Base-by-base conservation (phyloP, 345 rosid genomes). In the Reutealis trisperma region DNA sequence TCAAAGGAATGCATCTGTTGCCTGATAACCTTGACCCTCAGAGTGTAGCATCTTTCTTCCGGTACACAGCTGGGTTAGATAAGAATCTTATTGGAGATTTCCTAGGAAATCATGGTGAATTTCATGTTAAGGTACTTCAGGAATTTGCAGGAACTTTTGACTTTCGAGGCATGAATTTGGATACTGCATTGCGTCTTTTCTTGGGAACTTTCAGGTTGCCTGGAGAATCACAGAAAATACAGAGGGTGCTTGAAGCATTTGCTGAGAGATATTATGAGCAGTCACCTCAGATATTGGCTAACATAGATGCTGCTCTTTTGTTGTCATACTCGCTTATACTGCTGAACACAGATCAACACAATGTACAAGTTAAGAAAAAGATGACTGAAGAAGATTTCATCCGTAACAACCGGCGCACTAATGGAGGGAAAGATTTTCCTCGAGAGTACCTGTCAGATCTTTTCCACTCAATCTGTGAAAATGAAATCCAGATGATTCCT, bases 201-300 rank as follows among this genome's bases (percentile, higher is more conserved):
- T 81, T 92, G 67, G 97, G 90, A 70, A 88, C 94, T 45, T 92
- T 92, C 78, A 87, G 91, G 74, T 80, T 92, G 83, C 92, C 97
- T 71, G 97, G 94, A 2, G 97, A 92, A 82, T 87, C 94, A 32
- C 97, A 92, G 86, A 92, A 92, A 85, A 92, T 92, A 78, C 89
- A 90, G 72, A 85, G 97, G 81, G 92, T 90, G 71, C 90, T 92
- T 47, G 97, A 90, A 83, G 97, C 97, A 25, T 92, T 92, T 85
- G 84, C 94, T 76, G 94, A 90, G 82, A 83, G 92, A 84, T 92
- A 90, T 77, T 90, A 92, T 84, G 91, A 92, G 86, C 97, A 92
- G 79, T 89, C 91, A 62, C 88, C 91, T 67, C 84, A 86, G 75
- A 82, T 85, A 78, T 77, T 92, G 47, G 83, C 74, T 68, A 74